Evolutionary conservation across 176 grass and related monocot genomes (phyloP).

Genomic region (Zoysia pacifica): DNA sequence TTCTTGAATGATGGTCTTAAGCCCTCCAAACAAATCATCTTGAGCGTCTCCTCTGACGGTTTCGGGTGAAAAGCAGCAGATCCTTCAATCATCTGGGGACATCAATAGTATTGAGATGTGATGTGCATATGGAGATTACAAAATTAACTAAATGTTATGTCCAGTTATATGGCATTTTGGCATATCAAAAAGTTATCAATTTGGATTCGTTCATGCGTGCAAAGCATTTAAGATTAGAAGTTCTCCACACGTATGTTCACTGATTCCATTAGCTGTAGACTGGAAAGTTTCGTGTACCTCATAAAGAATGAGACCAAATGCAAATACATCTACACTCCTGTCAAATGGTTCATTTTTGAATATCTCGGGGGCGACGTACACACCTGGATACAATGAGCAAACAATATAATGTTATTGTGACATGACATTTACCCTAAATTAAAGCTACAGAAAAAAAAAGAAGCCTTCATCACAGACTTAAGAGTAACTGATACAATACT

Average conservation of each 20-base stretch:
- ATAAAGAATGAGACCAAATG: constrained; percentile 92
- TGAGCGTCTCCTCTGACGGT: constrained; percentile 53
- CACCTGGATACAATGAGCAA: constrained; percentile 47
- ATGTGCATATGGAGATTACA: neutral
- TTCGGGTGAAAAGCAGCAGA: constrained; percentile 61
- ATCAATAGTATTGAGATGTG: constrained; percentile 20
- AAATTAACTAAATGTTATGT: neutral
- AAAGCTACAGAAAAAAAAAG: neutral
- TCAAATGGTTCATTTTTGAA: constrained; percentile 84
- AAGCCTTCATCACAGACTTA: neutral
- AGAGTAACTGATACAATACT: neutral
- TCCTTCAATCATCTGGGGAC: constrained; percentile 95
- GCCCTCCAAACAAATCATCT: constrained; percentile 80
- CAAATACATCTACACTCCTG: constrained; percentile 83
- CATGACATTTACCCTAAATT: neutral
- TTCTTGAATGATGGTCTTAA: constrained; percentile 81
- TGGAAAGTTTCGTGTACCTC: constrained; percentile 55
- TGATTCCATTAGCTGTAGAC: constrained; percentile 8
- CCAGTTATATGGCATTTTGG: neutral
- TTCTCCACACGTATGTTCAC: neutral
- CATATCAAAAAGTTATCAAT: neutral
- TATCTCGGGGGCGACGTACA: constrained; percentile 79
- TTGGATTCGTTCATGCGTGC: neutral
- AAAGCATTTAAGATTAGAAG: neutral
- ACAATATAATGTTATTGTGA: constrained; percentile 3